A percentile compares a stretch with the other conserved stretches of the same genome.
Conservation (phyloP, 2,329 filamentous ascomycete genomes). For the Ceratocystis colombiana region DNA sequence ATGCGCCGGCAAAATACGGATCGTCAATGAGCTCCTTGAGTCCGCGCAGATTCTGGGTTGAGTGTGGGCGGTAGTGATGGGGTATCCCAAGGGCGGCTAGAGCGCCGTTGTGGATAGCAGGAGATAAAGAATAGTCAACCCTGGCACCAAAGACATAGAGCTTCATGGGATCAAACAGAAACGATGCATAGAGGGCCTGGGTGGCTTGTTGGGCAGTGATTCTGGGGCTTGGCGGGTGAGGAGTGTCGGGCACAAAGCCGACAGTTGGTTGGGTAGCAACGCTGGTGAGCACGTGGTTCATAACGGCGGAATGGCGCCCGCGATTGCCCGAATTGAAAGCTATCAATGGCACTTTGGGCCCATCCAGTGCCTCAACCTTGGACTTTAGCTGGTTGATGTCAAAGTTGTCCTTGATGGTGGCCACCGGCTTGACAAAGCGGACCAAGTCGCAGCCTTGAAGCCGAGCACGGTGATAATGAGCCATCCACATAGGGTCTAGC, state of each 20-base stretch:
- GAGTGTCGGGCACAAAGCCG: constrained; percentile 31
- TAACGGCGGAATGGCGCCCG: constrained; percentile 55
- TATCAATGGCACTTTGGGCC: constrained; percentile 44
- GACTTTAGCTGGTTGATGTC: constrained; percentile 47
- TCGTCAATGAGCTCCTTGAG: constrained; percentile 56
- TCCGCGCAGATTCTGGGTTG: constrained; percentile 51
- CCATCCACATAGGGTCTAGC: constrained; percentile 46
- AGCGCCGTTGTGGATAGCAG: constrained; percentile 66
- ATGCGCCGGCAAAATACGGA: constrained; percentile 60
- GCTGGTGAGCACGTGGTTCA: constrained; percentile 48
- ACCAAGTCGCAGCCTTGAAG: constrained; percentile 51
- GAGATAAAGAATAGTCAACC: constrained; percentile 62
- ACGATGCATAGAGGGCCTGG: constrained; percentile 54
- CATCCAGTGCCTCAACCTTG: constrained; percentile 37
- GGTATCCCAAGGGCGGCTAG: constrained; percentile 58
- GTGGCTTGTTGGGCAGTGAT: constrained; percentile 56
- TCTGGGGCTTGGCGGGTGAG: constrained; percentile 25
- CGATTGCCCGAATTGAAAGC: constrained; percentile 54
- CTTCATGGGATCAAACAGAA: constrained; percentile 57
- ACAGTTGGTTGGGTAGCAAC: constrained; percentile 25
- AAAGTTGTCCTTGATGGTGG: constrained; percentile 52
- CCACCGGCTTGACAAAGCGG: constrained; percentile 49
- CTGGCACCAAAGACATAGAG: constrained; percentile 66
- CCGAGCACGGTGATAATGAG: constrained; percentile 49
- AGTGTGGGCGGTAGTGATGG: constrained; percentile 55